Percentiles rank a stretch among this genome's conserved stretches.
Evolutionary conservation across 2,329 filamentous ascomycete species (phyloP).

Genomic region (Aspergillus sp.): DNA sequence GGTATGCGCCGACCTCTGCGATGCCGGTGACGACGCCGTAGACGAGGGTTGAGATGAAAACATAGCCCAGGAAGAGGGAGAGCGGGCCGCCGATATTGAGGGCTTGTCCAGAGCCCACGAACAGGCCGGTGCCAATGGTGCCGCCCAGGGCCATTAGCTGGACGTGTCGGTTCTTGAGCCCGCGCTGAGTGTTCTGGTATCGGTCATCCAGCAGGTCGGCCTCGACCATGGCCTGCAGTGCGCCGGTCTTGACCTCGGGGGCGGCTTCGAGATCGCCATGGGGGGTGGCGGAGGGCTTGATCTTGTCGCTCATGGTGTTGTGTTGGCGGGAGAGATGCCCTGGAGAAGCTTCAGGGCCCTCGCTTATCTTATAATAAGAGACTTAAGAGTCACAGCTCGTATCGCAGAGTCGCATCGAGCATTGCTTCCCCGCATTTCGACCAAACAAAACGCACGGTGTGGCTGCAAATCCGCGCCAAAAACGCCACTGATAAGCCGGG

Average conservation of each 20-base stretch:
- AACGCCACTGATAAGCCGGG: neutral
- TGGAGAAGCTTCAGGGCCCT: neutral
- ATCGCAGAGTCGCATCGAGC: neutral
- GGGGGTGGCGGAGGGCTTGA: neutral
- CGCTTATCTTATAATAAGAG: neutral
- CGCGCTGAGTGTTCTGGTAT: slow-evolving; percentile 41
- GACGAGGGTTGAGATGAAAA: slow-evolving; percentile 49
- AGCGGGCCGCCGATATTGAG: slow-evolving; percentile 54
- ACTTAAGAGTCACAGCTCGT: neutral
- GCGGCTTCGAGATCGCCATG: slow-evolving; percentile 8
- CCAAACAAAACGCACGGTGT: neutral
- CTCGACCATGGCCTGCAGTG: slow-evolving; percentile 37
- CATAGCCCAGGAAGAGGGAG: slow-evolving; percentile 53
- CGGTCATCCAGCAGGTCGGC: slow-evolving; percentile 42
- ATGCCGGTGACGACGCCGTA: slow-evolving; percentile 50
- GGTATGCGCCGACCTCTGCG: slow-evolving; percentile 43
- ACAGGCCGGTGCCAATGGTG: slow-evolving; percentile 58
- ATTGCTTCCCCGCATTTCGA: neutral
- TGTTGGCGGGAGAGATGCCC: too few species aligned
- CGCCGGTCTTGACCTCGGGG: slow-evolving; percentile 18
- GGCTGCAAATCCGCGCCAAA: neutral
- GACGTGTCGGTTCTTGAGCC: slow-evolving; percentile 44
- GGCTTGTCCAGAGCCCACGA: slow-evolving; percentile 55
- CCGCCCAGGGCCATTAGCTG: slow-evolving; percentile 56
- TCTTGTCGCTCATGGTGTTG: slow-evolving; percentile 1